These are phyloP conservation scores for Colletotrichum sp. DNA, from an alignment of 2,329 filamentous ascomycete genomes.

Conservation along the genomic window DNA sequence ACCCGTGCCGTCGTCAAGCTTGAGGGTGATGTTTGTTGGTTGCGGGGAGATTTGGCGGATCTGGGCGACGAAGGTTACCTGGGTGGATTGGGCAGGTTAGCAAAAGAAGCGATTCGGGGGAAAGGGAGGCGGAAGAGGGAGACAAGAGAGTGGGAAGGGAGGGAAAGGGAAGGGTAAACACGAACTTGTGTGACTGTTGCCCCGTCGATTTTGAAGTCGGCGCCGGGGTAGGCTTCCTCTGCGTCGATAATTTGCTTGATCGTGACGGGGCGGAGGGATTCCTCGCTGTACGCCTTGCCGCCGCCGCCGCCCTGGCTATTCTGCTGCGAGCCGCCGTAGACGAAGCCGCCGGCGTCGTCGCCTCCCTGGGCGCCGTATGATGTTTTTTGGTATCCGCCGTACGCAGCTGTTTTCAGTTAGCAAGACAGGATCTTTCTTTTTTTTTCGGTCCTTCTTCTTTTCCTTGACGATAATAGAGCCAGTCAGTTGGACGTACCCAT, in stretches of 20 bases:
- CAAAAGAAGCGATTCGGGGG: background rate
- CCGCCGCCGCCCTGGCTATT: conserved; percentile 58
- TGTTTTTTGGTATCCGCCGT: conserved; percentile 43
- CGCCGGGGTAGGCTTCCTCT: conserved; percentile 71
- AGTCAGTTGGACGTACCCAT: background rate
- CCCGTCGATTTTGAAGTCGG: conserved; percentile 85
- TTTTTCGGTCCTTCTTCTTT: background rate
- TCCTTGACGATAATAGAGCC: background rate
- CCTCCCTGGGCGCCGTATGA: conserved; percentile 59
- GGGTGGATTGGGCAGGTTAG: background rate
- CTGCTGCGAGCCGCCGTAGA: conserved; percentile 62
- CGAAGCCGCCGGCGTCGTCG: conserved; percentile 66
- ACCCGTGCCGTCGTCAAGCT: conserved; percentile 93
- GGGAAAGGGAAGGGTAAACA: background rate
- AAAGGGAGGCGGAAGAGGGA: background rate
- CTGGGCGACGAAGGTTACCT: conserved; percentile 81
- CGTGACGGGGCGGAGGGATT: conserved; percentile 90
- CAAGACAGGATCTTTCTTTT: background rate
- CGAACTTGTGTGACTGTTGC: conserved; percentile 71
- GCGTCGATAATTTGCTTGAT: conserved; percentile 93
- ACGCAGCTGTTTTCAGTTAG: conserved; percentile 43
- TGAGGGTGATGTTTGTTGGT: conserved; percentile 90
- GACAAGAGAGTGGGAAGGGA: background rate
- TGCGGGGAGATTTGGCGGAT: conserved; percentile 86
- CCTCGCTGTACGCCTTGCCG: conserved; percentile 71